Conservation (phyloP, 352 stramenopile genomes). For the Pythium phragmiticola region DNA sequence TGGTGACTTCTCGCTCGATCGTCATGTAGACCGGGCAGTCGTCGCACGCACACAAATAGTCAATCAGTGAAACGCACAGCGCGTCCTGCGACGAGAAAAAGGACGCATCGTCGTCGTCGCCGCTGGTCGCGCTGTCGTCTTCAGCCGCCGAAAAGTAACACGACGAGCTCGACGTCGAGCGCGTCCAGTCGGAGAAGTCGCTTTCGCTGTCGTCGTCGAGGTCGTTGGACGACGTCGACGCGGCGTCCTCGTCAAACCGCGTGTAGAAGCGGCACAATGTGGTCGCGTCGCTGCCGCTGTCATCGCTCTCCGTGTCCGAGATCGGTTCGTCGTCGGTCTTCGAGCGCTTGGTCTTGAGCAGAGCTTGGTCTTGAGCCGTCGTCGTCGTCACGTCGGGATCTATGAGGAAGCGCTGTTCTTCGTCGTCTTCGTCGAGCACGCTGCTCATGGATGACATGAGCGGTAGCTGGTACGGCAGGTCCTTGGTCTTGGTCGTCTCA, state of each 20-base stretch:
- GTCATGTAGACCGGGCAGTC: constrained; percentile 27
- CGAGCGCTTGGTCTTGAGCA: constrained; percentile 20
- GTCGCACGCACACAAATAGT: constrained; percentile 28
- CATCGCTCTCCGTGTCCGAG: constrained; percentile 33
- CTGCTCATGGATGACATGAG: constrained; percentile 20
- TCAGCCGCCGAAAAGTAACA: constrained; percentile 31
- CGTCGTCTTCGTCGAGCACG: constrained; percentile 23
- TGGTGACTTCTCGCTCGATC: constrained; percentile 32
- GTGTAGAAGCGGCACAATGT: constrained; percentile 25
- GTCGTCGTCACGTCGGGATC: constrained; percentile 4
- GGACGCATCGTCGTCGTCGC: constrained; percentile 5
- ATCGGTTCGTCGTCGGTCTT: constrained; percentile 18
- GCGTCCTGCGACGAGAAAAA: constrained; percentile 18
- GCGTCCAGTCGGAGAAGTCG: constrained; percentile 29
- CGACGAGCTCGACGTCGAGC: constrained; percentile 26
- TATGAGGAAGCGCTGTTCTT: constrained; percentile 23
- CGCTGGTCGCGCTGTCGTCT: constrained; percentile 13
- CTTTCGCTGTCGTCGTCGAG: constrained; percentile 20
- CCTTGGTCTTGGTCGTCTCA: constrained; percentile 20
- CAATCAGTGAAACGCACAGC: constrained; percentile 13
- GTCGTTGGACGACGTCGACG: constrained; percentile 2
- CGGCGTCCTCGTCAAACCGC: constrained; percentile 19
- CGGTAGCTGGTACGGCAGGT: constrained; percentile 28
- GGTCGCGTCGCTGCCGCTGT: constrained; percentile 25
- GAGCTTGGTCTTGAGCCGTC: constrained; percentile 7